Evolutionary conservation across 176 grass and related monocot genomes (phyloP).

Genomic region (Ensete glaucum): DNA sequence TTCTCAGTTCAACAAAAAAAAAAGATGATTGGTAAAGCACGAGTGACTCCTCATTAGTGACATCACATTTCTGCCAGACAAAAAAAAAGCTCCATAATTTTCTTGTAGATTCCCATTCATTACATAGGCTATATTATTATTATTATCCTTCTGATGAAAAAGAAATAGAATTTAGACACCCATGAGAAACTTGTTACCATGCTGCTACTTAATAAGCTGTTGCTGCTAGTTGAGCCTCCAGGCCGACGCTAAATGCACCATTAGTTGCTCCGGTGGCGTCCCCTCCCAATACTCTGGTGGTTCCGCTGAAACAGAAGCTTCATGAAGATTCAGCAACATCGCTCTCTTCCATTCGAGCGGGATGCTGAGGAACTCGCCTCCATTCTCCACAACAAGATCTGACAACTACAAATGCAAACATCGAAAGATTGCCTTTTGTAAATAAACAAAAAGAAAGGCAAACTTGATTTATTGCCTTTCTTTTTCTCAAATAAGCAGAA

Average conservation of each 20-base stretch:
- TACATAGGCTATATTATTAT: background rate
- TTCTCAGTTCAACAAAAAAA: no score
- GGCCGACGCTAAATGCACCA: constrained; percentile 74
- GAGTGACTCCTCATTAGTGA: no score
- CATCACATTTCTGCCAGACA: no score
- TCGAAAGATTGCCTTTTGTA: background rate
- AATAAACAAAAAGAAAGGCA: background rate
- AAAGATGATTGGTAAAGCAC: no score
- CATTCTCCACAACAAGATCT: constrained; percentile 79
- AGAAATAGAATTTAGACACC: background rate
- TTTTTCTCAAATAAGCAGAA: background rate
- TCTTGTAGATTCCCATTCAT: background rate
- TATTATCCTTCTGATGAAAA: background rate
- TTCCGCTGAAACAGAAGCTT: constrained; percentile 51
- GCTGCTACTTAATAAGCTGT: constrained; percentile 51
- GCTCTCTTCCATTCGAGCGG: constrained; percentile 58
- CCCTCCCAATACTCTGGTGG: constrained; percentile 77
- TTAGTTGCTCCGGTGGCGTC: constrained; percentile 64
- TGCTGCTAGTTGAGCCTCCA: constrained; percentile 81
- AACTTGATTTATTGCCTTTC: background rate
- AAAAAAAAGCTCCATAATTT: background rate
- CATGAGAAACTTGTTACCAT: no score
- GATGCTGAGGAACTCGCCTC: constrained; percentile 61
- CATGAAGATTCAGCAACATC: constrained; percentile 61
- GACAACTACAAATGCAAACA: constrained; percentile 39